These are phyloP conservation scores for Paraphaeosphaeria sporulosa DNA, from an alignment of 2,329 filamentous ascomycete species.

Conservation along the genomic window DNA sequence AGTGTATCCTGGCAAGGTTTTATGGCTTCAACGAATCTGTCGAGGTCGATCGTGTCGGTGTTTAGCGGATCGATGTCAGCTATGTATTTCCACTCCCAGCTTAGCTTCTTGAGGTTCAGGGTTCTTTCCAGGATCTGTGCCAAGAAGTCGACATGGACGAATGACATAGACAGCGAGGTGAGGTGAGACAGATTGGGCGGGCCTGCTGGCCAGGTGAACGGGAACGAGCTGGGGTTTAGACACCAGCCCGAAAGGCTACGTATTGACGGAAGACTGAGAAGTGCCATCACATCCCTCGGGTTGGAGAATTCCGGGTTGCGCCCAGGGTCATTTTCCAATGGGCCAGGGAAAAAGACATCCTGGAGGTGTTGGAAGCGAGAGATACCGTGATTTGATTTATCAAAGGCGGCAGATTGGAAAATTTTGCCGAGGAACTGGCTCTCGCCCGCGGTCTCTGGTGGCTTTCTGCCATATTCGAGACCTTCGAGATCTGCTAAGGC, in stretches of 20 bases:
- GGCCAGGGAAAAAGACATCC: slow-evolving; percentile 5
- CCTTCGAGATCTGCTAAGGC: background rate
- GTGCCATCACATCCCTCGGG: slow-evolving; percentile 5
- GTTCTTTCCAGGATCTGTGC: slow-evolving; percentile 2
- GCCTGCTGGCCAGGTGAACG: slow-evolving; percentile 5
- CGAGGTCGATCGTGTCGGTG: slow-evolving; percentile 6
- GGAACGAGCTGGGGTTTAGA: slow-evolving; percentile 8
- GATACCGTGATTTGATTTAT: slow-evolving; percentile 1
- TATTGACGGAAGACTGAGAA: slow-evolving; percentile 10
- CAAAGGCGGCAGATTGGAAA: slow-evolving; percentile 6
- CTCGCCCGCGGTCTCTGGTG: slow-evolving; percentile 5
- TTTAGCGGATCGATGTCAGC: background rate
- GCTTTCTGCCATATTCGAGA: background rate
- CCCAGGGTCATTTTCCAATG: background rate
- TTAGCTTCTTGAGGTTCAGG: background rate
- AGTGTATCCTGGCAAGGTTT: slow-evolving; percentile 12
- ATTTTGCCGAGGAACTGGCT: slow-evolving; percentile 12
- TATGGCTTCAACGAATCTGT: slow-evolving; percentile 9
- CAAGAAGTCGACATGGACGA: slow-evolving; percentile 5
- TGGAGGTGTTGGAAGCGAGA: slow-evolving; percentile 6
- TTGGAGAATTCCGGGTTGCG: slow-evolving; percentile 4
- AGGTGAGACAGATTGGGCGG: background rate
- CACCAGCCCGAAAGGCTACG: slow-evolving; percentile 6
- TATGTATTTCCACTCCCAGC: slow-evolving; percentile 10
- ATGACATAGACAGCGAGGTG: slow-evolving; percentile 9